A percentile compares a stretch with the other conserved stretches of the same genome.
These are phyloP conservation scores for Nicotiana benthamiana DNA, from an alignment of 257 asterid species.

Conservation along the genomic window DNA sequence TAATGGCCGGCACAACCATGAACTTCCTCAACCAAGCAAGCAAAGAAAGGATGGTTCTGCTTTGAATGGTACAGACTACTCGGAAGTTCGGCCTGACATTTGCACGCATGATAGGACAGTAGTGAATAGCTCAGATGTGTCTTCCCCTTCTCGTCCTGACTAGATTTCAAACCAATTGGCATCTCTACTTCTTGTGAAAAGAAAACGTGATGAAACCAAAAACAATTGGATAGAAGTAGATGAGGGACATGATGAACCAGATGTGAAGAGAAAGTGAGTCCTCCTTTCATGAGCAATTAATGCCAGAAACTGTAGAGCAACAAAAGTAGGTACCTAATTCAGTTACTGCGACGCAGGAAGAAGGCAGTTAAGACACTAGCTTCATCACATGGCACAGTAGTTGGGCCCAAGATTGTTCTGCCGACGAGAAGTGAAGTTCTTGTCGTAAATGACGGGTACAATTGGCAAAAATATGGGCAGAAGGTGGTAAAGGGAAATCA, in stretches of 20 bases:
- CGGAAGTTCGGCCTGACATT: slow-evolving; percentile 18
- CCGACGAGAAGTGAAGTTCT: slow-evolving; percentile 95
- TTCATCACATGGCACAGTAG: slow-evolving; percentile 55
- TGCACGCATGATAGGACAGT: slow-evolving; percentile 21
- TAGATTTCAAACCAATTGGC: slow-evolving; percentile 16
- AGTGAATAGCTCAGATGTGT: slow-evolving; percentile 20
- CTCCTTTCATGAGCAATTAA: neutral
- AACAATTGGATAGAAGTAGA: slow-evolving; percentile 30
- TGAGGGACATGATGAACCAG: slow-evolving; percentile 51
- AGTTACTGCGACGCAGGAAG: slow-evolving; percentile 31
- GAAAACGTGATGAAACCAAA: slow-evolving; percentile 30
- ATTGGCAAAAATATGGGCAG: slow-evolving; percentile 95
- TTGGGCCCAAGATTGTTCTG: slow-evolving; percentile 83
- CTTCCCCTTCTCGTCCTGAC: slow-evolving; percentile 15
- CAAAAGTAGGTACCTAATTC: neutral
- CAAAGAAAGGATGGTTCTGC: slow-evolving; percentile 39
- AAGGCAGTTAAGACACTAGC: slow-evolving; percentile 28
- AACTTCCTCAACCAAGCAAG: slow-evolving; percentile 31
- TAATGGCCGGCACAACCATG: slow-evolving; percentile 83
- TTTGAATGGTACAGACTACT: slow-evolving; percentile 17
- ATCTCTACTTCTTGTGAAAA: slow-evolving; percentile 16
- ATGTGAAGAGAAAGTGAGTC: slow-evolving; percentile 63
- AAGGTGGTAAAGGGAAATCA: slow-evolving; percentile 89
- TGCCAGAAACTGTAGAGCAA: neutral
- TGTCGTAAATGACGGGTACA: slow-evolving; percentile 77